Base-by-base conservation (phyloP, 2,329 filamentous ascomycete species). In the Myriosclerotinia scirpicola region DNA sequence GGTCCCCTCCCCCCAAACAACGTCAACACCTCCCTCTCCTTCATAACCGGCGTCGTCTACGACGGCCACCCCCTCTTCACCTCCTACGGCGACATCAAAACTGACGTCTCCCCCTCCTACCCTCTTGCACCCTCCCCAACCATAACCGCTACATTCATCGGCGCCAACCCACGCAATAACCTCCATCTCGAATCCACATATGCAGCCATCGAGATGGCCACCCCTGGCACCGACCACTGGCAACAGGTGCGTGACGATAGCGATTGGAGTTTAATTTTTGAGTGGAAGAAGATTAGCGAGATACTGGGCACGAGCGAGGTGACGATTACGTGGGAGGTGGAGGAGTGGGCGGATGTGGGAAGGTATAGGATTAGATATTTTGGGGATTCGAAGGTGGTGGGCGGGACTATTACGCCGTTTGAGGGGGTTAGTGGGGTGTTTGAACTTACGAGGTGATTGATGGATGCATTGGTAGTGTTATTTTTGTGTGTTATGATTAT, bases 131-230 rank as follows among this genome's bases (percentile, higher is more conserved):
- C 85, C 42, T 56, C 61, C 8, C 54, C 55, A 7, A 80, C 81
- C 5, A 85, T 93, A 59, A 83, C 80, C 20, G 89, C 84, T 0
- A 87, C 83, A 0, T 97, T 97, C 77, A 85, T 94, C 2, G 94
- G 89, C 20, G 93, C 93, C 0, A 97, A 97, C 74, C 94, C 94
- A 20, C 85, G 94, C 40, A 97, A 97, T 77, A 90, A 97, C 70
- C 85, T 97, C 40, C 85, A 87, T 2, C 85, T 92, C 2, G 93
- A 91, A 73, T 83, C 82, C 3, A 96, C 92, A 0, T 97, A 87
- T 77, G 89, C 89, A 0, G 86, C 90, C 0, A 84, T 97, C 0
- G 93, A 97, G 80, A 81, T 81, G 74, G 81, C 85, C 58, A 76
- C 82, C 44, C 70, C 72, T 50, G 74, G 75, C 65, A 78, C 72